These are phyloP conservation scores for Puccinia triticina DNA, from an alignment of 1,284 basidiomycete genomes.

Conservation along the genomic window DNA sequence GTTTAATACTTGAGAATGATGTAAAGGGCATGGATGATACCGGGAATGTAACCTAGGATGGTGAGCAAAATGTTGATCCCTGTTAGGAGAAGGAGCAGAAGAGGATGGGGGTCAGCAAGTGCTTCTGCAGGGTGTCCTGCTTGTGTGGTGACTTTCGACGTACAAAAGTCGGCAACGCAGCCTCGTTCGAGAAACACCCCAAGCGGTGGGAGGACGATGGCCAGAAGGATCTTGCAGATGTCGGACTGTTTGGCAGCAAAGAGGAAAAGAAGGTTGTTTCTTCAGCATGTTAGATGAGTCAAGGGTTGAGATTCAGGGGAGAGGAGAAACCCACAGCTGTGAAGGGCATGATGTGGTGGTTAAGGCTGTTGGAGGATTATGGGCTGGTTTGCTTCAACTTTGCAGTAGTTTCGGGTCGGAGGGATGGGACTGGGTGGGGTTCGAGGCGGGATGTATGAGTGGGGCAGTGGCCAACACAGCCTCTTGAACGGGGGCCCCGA, in stretches of 20 bases:
- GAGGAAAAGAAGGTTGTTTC: background rate
- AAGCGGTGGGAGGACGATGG: slow-evolving; percentile 74
- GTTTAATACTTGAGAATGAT: slow-evolving; percentile 49
- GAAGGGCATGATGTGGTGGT: slow-evolving; percentile 39
- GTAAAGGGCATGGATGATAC: slow-evolving; percentile 49
- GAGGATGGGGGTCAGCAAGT: background rate
- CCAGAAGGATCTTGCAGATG: slow-evolving; percentile 60
- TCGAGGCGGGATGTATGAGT: too few relatives aligned
- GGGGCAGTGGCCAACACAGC: too few relatives aligned
- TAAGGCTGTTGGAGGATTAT: background rate
- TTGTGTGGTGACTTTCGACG: slow-evolving; percentile 54
- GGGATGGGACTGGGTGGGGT: too few relatives aligned
- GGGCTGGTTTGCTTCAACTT: too few relatives aligned
- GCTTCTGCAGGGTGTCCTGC: background rate
- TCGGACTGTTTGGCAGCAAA: slow-evolving; percentile 25
- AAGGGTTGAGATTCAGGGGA: background rate
- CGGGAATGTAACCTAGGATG: slow-evolving; percentile 50
- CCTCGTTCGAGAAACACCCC: slow-evolving; percentile 79
- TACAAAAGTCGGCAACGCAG: slow-evolving; percentile 69
- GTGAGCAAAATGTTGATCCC: slow-evolving; percentile 49
- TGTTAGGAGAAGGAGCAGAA: background rate
- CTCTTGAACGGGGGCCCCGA: too few relatives aligned
- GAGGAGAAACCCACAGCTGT: slow-evolving; percentile 32
- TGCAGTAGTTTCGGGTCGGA: too few relatives aligned
- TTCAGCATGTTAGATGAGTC: background rate